Evolutionary conservation across 805 yeast species (phyloP).

Genomic region (Yarrowia hollandica): DNA sequence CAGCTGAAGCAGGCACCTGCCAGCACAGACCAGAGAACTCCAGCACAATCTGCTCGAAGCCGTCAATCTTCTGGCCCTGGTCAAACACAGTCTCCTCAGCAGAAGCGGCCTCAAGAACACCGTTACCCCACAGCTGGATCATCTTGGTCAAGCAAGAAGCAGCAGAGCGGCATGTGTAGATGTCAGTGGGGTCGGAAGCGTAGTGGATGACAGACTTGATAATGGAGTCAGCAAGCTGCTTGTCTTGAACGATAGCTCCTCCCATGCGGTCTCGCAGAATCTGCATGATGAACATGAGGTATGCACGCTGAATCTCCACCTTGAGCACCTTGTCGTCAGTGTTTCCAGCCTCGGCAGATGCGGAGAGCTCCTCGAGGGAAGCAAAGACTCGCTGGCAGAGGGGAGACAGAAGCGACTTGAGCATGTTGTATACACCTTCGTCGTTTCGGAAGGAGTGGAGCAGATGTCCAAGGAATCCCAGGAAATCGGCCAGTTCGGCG

Average conservation of each 20-base stretch:
- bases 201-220: slow-evolving; percentile 64
- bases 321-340: slow-evolving; percentile 70
- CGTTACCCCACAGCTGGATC: slow-evolving; percentile 68
- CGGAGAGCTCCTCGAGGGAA: slow-evolving; percentile 48
- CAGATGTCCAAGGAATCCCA: slow-evolving; percentile 84
- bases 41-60: slow-evolving; percentile 67
- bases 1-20: slow-evolving; percentile 76
- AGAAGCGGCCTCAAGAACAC: slow-evolving; percentile 49
- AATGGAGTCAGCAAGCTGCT: slow-evolving; percentile 56
- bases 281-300: slow-evolving; percentile 66
- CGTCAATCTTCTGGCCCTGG: slow-evolving; percentile 58
- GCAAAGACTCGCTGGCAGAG: slow-evolving; percentile 62
- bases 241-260: slow-evolving; percentile 69
- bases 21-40: slow-evolving; percentile 67
- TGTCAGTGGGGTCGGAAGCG: slow-evolving; percentile 62
- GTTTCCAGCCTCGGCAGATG: slow-evolving; percentile 44
- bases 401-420: slow-evolving; percentile 75
- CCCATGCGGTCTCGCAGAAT: slow-evolving; percentile 76
- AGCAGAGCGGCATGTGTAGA: slow-evolving; percentile 66
- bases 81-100: slow-evolving; percentile 55
- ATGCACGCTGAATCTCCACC: slow-evolving; percentile 64
- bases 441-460: slow-evolving; percentile 72
- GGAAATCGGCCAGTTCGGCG: slow-evolving; percentile 73
- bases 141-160: slow-evolving; percentile 62
- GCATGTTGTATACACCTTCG: slow-evolving; percentile 66